These are phyloP conservation scores for Corynascus novoguineensis DNA, from an alignment of 495 filamentous ascomycete genomes.

Conservation along the genomic window DNA sequence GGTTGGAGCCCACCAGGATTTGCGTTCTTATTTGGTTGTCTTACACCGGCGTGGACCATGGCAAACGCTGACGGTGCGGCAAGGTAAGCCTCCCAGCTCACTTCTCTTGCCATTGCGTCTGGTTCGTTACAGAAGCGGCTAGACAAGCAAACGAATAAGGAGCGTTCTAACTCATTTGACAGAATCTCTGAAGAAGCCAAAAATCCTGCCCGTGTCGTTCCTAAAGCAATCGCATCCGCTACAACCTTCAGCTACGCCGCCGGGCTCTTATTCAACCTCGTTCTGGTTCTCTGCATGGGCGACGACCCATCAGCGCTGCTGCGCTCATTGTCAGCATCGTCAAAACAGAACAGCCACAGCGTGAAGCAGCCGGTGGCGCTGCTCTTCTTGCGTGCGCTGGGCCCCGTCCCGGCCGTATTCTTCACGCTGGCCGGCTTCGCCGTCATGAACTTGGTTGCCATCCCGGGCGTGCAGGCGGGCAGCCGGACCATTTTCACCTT, in stretches of 20 bases:
- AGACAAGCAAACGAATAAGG: neutral
- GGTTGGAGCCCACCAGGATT: conserved; percentile 62
- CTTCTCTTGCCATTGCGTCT: neutral
- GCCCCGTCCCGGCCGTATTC: conserved; percentile 52
- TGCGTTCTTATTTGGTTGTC: conserved; percentile 64
- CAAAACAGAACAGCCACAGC: conserved; percentile 37
- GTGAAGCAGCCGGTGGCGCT: conserved; percentile 60
- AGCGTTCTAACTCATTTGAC: neutral
- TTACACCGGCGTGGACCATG: conserved; percentile 65
- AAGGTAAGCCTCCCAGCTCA: conserved; percentile 17
- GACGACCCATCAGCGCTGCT: no score
- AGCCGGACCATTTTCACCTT: conserved; percentile 59
- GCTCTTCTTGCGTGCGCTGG: conserved; percentile 58
- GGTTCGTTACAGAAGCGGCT: no score
- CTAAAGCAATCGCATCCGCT: conserved; percentile 55
- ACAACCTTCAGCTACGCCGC: conserved; percentile 57
- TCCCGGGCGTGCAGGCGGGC: conserved; percentile 58
- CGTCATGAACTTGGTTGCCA: conserved; percentile 54
- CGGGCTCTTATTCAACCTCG: conserved; percentile 59
- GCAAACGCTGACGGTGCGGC: conserved; percentile 31
- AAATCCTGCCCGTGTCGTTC: conserved; percentile 53
- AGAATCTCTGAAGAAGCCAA: conserved; percentile 58
- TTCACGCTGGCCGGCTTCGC: conserved; percentile 56
- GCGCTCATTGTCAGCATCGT: no score
- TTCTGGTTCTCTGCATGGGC: conserved; percentile 58